phyloP scores from a whole-genome alignment of 148 eudicot species.

The Cornus florida region DNA sequence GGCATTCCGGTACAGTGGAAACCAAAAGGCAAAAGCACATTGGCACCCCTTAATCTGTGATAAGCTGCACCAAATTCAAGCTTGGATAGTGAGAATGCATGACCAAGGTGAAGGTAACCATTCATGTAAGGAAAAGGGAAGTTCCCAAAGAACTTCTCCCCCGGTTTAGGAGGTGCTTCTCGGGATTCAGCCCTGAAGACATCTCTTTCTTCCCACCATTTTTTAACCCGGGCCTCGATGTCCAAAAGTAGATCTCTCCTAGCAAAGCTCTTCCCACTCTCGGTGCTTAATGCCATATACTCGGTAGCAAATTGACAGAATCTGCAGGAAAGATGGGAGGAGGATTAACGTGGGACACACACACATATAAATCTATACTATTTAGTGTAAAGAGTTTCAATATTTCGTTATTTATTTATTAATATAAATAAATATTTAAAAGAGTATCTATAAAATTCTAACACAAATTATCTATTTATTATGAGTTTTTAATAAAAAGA shows the following conservation, averaged over 20 bases:
- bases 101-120: slow-evolving; percentile 85
- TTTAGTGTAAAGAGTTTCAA: too few species aligned
- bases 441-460: too few species aligned
- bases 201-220: slow-evolving; percentile 63
- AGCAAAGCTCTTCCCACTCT: slow-evolving; percentile 61
- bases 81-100: slow-evolving; percentile 87
- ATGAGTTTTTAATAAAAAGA: too few species aligned
- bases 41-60: slow-evolving; percentile 84
- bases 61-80: slow-evolving; percentile 88
- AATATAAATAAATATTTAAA: too few species aligned
- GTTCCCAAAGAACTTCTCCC: slow-evolving; percentile 87
- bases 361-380: too few species aligned
- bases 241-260: slow-evolving; percentile 73
- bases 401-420: too few species aligned
- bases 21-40: slow-evolving; percentile 85
- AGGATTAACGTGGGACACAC: too few species aligned
- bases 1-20: slow-evolving; percentile 98
- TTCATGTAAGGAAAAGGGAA: slow-evolving; percentile 98
- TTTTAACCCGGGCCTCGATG: slow-evolving; percentile 56
- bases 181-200: slow-evolving; percentile 63
- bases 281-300: slow-evolving; percentile 42
- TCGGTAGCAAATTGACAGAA: slow-evolving; percentile 34
- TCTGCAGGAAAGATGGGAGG: slow-evolving; percentile 24
- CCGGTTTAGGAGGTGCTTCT: slow-evolving; percentile 53
- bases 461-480: too few species aligned